A percentile compares a stretch with the other conserved stretches of the same genome.
phyloP scores from a whole-genome alignment of 306 rosid genomes.

The Cucumis melo region DNA sequence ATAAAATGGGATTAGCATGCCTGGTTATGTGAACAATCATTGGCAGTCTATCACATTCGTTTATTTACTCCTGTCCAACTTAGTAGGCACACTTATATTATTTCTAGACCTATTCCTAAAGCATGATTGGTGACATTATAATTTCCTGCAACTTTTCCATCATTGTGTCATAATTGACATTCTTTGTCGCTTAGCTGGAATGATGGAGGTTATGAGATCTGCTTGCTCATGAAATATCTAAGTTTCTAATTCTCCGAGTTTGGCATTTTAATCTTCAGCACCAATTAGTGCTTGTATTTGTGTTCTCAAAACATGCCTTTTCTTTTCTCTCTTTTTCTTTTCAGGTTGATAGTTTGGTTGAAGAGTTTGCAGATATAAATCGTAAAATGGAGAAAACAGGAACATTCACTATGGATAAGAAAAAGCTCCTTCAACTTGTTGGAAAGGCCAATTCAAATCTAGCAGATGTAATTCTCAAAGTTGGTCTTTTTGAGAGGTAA shows the following conservation, averaged over 20 bases:
- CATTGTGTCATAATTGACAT: background rate
- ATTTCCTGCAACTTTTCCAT: background rate
- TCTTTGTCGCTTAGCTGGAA: background rate
- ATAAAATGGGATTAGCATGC: too few species aligned
- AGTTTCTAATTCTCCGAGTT: background rate
- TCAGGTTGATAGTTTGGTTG: conserved; percentile 87
- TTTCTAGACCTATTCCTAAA: background rate
- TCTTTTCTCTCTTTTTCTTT: background rate
- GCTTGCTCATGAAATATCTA: background rate
- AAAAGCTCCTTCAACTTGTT: conserved; percentile 92
- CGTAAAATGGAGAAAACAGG: conserved; percentile 98
- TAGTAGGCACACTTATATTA: background rate
- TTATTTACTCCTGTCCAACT: background rate
- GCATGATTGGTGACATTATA: background rate
- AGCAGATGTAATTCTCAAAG: conserved; percentile 94
- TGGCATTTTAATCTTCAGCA: background rate
- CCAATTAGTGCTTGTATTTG: background rate
- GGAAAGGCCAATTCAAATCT: conserved; percentile 94
- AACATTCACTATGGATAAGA: conserved; percentile 92
- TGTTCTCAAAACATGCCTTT: background rate
- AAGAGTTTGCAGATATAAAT: conserved; percentile 84
- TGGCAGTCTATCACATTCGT: background rate
- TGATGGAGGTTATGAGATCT: background rate
- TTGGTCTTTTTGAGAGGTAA: conserved; percentile 95
- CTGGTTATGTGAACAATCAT: background rate